These are phyloP conservation scores for Ballota nigra DNA, from an alignment of 257 asterid genomes.

Conservation along the genomic window DNA sequence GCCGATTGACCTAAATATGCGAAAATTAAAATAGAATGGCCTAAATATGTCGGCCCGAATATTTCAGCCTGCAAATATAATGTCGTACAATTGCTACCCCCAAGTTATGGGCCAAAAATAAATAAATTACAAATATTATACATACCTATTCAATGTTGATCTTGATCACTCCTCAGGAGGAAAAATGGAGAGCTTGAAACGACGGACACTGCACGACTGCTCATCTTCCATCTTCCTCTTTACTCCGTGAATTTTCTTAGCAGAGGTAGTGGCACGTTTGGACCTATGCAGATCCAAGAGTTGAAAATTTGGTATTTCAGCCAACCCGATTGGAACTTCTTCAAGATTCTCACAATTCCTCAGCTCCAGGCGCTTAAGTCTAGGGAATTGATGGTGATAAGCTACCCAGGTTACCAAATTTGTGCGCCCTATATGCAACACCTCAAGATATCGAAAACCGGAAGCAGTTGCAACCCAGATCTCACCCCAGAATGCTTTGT, in stretches of 20 bases:
- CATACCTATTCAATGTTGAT: neutral
- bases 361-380: slow-evolving; percentile 24
- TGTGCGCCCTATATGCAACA: slow-evolving; percentile 30
- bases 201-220: neutral
- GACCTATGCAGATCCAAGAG: slow-evolving; percentile 16
- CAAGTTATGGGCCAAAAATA: neutral
- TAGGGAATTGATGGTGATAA: slow-evolving; percentile 29
- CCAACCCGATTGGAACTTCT: slow-evolving; percentile 20
- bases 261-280: slow-evolving; percentile 14
- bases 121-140: too few species aligned
- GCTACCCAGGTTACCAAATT: slow-evolving; percentile 23
- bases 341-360: slow-evolving; percentile 27
- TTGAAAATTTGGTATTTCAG: slow-evolving; percentile 25
- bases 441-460: slow-evolving; percentile 28
- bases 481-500: slow-evolving; percentile 29
- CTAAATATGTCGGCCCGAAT: too few species aligned
- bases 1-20: too few species aligned
- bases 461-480: slow-evolving; percentile 25
- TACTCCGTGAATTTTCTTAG: neutral
- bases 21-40: neutral
- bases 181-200: slow-evolving; percentile 28
- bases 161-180: slow-evolving; percentile 19
- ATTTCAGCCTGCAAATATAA: neutral
- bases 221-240: neutral
- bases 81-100: neutral